phyloP scores from a whole-genome alignment of 768 basidiomycete genomes.

The Kwoniella mangroviensis region DNA sequence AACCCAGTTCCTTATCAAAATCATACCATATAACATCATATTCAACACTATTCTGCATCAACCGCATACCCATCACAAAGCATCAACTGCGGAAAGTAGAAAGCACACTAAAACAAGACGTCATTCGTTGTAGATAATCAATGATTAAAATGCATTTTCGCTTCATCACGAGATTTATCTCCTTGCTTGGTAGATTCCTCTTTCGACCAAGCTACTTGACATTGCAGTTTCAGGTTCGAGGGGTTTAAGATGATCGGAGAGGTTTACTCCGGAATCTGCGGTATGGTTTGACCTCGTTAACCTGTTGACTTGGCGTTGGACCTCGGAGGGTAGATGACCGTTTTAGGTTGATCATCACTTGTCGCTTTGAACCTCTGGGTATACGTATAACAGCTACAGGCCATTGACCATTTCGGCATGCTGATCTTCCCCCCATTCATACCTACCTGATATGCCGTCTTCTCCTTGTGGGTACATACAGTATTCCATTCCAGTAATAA shows the following conservation, averaged over 20 bases:
- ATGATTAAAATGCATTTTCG: too few species aligned
- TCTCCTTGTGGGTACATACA: not conserved
- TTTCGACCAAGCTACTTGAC: not conserved
- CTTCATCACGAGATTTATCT: not conserved
- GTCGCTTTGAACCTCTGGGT: too few species aligned
- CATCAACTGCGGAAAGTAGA: not conserved
- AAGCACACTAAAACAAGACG: not conserved
- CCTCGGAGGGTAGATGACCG: too few species aligned
- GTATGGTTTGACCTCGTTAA: not conserved
- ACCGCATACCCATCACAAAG: constrained; percentile 19
- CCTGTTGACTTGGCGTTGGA: too few species aligned
- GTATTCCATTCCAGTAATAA: not conserved
- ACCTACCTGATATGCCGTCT: not conserved
- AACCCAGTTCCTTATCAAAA: not conserved
- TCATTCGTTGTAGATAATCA: constrained; percentile 3
- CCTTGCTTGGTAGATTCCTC: not conserved
- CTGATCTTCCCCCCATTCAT: not conserved
- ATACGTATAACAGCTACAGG: too few species aligned
- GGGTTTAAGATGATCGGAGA: not conserved
- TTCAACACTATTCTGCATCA: constrained; percentile 36
- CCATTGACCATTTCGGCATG: not conserved
- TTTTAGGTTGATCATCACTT: too few species aligned
- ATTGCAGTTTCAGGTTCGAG: not conserved
- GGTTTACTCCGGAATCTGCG: not conserved
- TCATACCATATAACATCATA: not conserved